A percentile compares a stretch with the other conserved stretches of the same genome.
These are phyloP conservation scores for Rhizophora mangle DNA, from an alignment of 345 rosid genomes.

Conservation along the genomic window DNA sequence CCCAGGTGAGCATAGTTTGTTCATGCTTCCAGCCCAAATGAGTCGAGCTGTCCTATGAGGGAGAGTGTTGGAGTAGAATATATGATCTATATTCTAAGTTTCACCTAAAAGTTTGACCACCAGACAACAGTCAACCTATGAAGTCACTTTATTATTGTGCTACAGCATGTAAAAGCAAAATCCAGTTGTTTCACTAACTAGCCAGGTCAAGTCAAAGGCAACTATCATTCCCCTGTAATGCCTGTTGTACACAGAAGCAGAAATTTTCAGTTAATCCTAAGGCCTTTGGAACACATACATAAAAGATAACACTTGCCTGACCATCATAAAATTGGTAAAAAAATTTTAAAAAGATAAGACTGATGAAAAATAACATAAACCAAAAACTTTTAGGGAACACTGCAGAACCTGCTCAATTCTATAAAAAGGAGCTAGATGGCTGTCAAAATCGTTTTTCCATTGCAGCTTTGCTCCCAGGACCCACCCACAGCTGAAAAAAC, in stretches of 20 bases:
- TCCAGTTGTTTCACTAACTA: background rate
- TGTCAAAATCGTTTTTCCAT: conserved; percentile 86
- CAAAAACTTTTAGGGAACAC: background rate
- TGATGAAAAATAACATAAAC: conserved; percentile 6
- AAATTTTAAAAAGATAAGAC: conserved; percentile 9
- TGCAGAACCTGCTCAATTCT: conserved; percentile 86
- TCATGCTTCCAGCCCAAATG: too few species aligned
- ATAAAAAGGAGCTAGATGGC: conserved; percentile 88
- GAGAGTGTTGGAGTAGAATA: too few species aligned
- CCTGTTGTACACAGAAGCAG: background rate
- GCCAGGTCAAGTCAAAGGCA: background rate
- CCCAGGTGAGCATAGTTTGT: too few species aligned
- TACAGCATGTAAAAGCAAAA: background rate
- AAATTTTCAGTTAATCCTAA: background rate
- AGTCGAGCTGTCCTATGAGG: too few species aligned
- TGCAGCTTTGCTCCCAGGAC: conserved; percentile 90
- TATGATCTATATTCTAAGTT: too few species aligned
- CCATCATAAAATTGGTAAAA: background rate
- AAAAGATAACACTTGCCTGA: background rate
- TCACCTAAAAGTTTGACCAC: too few species aligned
- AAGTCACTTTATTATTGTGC: too few species aligned
- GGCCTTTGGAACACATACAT: background rate
- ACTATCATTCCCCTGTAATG: background rate
- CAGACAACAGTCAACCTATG: too few species aligned
- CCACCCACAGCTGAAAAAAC: conserved; percentile 88